A percentile compares a stretch with the other conserved stretches of the same genome.
These are phyloP conservation scores for Linum usitatissimum DNA, from an alignment of 345 rosid genomes.

Conservation along the genomic window DNA sequence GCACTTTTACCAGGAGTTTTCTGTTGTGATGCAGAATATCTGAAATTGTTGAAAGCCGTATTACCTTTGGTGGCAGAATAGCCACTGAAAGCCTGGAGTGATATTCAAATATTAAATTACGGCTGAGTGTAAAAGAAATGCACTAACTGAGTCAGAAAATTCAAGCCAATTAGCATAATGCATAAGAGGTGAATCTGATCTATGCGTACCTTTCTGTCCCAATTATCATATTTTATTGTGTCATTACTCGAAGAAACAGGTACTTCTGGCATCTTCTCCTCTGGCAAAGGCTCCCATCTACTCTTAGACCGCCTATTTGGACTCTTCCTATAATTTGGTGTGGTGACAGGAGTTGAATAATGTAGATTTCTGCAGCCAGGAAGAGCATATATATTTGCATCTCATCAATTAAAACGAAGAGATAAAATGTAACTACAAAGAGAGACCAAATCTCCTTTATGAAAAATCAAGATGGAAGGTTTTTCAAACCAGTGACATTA, in stretches of 20 bases:
- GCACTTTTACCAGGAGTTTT: constrained; percentile 39
- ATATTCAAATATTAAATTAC: constrained; percentile 5
- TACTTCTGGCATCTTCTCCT: constrained; percentile 46
- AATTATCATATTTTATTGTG: constrained; percentile 45
- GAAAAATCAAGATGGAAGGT: neutral
- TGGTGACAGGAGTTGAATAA: constrained; percentile 25
- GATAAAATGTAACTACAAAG: neutral
- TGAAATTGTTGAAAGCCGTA: constrained; percentile 25
- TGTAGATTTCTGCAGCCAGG: constrained; percentile 21
- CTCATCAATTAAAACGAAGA: neutral
- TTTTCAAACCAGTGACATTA: neutral
- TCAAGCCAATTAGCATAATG: neutral
- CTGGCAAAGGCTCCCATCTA: constrained; percentile 94
- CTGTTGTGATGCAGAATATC: constrained; percentile 32
- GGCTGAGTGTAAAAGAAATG: neutral
- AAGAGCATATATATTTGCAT: neutral
- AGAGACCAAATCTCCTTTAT: neutral
- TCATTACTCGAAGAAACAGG: constrained; percentile 27
- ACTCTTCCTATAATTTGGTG: constrained; percentile 42
- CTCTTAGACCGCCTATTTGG: constrained; percentile 74
- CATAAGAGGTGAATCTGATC: neutral
- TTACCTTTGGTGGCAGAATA: constrained; percentile 41
- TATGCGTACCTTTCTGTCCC: constrained; percentile 44
- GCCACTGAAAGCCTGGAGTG: constrained; percentile 33
- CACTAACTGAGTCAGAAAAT: neutral